These are phyloP conservation scores for Epichloe aotearoae DNA, from an alignment of 2,329 filamentous ascomycete genomes.

Conservation along the genomic window DNA sequence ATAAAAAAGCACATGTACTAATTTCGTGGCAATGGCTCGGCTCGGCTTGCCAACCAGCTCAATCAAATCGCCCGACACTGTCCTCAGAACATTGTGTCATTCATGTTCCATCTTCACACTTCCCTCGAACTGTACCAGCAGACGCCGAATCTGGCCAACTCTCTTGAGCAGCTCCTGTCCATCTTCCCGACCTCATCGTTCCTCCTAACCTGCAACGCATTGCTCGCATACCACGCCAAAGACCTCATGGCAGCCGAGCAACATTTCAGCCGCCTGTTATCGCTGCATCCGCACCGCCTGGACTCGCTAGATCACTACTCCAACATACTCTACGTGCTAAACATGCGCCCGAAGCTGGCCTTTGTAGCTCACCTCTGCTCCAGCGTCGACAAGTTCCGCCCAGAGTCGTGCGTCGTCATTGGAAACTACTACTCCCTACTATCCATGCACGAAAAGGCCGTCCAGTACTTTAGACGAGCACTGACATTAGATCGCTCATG, in stretches of 20 bases:
- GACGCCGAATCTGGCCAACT: constrained; percentile 58
- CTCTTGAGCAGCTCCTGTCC: constrained; percentile 61
- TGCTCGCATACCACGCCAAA: constrained; percentile 84
- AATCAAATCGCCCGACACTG: constrained; percentile 58
- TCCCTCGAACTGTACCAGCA: constrained; percentile 88
- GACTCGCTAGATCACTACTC: constrained; percentile 93
- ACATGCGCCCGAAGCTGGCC: constrained; percentile 73
- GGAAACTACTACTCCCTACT: constrained; percentile 95
- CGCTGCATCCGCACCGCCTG: constrained; percentile 59
- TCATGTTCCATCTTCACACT: constrained; percentile 85
- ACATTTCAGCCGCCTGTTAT: constrained; percentile 66
- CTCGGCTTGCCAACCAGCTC: constrained; percentile 33
- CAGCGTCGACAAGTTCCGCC: constrained; percentile 86
- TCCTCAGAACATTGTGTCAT: constrained; percentile 82
- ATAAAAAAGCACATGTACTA: too few species aligned
- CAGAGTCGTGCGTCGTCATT: constrained; percentile 91
- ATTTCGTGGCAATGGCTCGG: too few species aligned
- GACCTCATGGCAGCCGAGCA: constrained; percentile 56
- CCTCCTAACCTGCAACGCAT: constrained; percentile 75
- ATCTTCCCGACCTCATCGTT: constrained; percentile 87
- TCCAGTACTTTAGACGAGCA: constrained; percentile 92
- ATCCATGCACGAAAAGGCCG: constrained; percentile 92
- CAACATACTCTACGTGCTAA: constrained; percentile 92
- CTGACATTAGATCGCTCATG: constrained; percentile 82
- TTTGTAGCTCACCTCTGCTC: constrained; percentile 87